A percentile compares a stretch with the other conserved stretches of the same genome.
Conservation (phyloP, 352 stramenopile genomes). For the Aphanomyces invadans region DNA sequence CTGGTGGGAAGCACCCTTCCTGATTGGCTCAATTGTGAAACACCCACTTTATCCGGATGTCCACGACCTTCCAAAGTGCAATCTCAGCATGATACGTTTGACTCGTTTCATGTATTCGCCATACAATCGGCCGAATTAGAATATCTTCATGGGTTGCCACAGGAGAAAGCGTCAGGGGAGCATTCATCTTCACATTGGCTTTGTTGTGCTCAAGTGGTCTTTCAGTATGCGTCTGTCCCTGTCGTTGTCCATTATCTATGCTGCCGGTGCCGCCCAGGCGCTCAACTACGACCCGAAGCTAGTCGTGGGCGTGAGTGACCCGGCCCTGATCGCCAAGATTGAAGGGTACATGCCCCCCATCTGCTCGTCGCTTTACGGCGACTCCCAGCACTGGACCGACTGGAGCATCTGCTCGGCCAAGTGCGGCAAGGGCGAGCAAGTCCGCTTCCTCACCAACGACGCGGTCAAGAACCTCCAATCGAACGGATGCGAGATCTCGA, state of each 20-base stretch:
- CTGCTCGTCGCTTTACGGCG: slow-evolving; percentile 3
- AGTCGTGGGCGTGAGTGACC: neutral
- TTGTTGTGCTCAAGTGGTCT: neutral
- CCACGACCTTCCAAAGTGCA: neutral
- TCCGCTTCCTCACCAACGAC: slow-evolving; percentile 3
- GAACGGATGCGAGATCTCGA: slow-evolving; percentile 10
- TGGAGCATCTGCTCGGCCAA: slow-evolving; percentile 15
- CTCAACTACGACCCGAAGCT: neutral
- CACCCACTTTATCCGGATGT: neutral
- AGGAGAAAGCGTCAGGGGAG: neutral
- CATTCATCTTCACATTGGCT: neutral
- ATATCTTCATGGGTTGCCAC: neutral
- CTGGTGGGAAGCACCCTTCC: neutral
- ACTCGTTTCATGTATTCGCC: neutral
- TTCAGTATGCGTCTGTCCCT: slow-evolving; percentile 1
- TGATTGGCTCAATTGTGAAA: slow-evolving; percentile 16
- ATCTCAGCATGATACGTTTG: neutral
- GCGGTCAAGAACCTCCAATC: neutral
- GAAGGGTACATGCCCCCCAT: slow-evolving; percentile 18
- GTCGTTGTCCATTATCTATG: slow-evolving; percentile 2
- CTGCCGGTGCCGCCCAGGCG: neutral
- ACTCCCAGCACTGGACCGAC: neutral
- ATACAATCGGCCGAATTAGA: neutral
- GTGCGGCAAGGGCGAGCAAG: slow-evolving; percentile 6
- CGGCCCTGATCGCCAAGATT: slow-evolving; percentile 9